Conservation (phyloP, 495 filamentous ascomycete species). For the Penicillium canariense region DNA sequence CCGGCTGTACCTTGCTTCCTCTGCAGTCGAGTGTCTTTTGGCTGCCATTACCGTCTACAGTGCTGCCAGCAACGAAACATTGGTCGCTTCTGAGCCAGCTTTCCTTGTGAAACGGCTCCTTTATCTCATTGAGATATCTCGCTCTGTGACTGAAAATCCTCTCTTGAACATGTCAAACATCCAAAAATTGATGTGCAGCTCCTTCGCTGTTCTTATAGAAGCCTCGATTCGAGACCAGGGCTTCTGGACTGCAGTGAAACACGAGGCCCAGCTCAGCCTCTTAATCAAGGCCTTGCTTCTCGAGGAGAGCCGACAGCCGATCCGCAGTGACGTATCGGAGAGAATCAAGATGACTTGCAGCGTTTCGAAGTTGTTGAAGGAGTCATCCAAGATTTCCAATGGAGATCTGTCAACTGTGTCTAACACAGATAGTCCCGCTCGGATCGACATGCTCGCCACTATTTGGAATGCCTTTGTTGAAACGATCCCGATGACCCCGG, state of each 20-base stretch:
- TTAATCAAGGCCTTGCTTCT: constrained; percentile 39
- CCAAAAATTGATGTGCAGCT: constrained; percentile 47
- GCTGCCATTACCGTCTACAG: constrained; percentile 20
- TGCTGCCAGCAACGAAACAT: not conserved
- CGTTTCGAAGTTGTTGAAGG: constrained; percentile 27
- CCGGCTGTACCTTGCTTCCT: constrained; percentile 30
- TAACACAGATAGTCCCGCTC: constrained; percentile 22
- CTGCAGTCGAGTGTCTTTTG: constrained; percentile 39
- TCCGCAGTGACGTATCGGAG: constrained; percentile 38
- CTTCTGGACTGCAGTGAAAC: constrained; percentile 60
- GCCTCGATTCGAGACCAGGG: constrained; percentile 55
- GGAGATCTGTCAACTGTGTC: not conserved
- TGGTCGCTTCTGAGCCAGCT: constrained; percentile 19
- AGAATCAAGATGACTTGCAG: constrained; percentile 35
- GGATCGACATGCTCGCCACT: constrained; percentile 43
- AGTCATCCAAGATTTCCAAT: constrained; percentile 13
- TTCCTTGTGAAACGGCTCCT: constrained; percentile 31
- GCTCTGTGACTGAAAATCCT: constrained; percentile 5
- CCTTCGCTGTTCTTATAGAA: constrained; percentile 64
- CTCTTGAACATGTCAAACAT: constrained; percentile 10
- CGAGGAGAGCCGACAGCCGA: constrained; percentile 30
- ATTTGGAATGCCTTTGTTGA: constrained; percentile 53
- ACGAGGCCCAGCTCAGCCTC: constrained; percentile 38
- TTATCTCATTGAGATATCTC: constrained; percentile 31
- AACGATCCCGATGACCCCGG: constrained; percentile 45